Evolutionary conservation across 2,329 filamentous ascomycete genomes (phyloP).

Genomic region (Neofusicoccum umdonicola): DNA sequence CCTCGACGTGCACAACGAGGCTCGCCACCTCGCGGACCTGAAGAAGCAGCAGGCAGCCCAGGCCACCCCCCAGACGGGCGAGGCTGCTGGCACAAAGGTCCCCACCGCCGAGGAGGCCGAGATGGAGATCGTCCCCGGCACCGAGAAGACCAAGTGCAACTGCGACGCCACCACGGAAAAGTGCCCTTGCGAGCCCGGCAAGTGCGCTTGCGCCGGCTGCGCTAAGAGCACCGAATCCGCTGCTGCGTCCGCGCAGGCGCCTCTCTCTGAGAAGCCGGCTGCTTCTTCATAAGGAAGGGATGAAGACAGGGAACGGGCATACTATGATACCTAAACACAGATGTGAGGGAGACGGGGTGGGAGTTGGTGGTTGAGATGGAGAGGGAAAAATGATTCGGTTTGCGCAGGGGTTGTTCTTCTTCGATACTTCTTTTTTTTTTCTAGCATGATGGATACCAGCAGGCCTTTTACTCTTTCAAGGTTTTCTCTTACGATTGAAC

Average conservation of each 20-base stretch:
- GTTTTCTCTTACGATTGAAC: neutral
- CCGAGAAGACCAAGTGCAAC: conserved; percentile 49
- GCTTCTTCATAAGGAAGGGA: neutral
- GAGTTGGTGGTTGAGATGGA: neutral
- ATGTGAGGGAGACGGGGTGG: neutral
- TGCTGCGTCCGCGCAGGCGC: neutral
- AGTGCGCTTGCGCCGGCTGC: conserved; percentile 48
- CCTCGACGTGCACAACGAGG: conserved; percentile 89
- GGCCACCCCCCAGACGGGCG: conserved; percentile 34
- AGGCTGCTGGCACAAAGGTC: conserved; percentile 31
- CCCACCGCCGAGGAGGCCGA: conserved; percentile 34
- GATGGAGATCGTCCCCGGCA: conserved; percentile 39
- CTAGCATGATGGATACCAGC: conserved; percentile 6
- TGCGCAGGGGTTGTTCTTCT: neutral
- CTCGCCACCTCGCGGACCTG: conserved; percentile 79
- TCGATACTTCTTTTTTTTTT: neutral
- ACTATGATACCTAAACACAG: neutral
- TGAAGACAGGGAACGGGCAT: neutral
- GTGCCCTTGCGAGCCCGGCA: conserved; percentile 46
- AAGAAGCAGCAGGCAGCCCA: conserved; percentile 56
- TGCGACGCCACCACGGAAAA: conserved; percentile 43
- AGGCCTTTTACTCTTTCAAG: neutral
- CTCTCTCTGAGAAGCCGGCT: conserved; percentile 5
- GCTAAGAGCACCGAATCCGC: conserved; percentile 42
- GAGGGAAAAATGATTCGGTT: neutral